These are phyloP conservation scores for Amanita thiersii DNA, from an alignment of 768 basidiomycete genomes.

Conservation along the genomic window DNA sequence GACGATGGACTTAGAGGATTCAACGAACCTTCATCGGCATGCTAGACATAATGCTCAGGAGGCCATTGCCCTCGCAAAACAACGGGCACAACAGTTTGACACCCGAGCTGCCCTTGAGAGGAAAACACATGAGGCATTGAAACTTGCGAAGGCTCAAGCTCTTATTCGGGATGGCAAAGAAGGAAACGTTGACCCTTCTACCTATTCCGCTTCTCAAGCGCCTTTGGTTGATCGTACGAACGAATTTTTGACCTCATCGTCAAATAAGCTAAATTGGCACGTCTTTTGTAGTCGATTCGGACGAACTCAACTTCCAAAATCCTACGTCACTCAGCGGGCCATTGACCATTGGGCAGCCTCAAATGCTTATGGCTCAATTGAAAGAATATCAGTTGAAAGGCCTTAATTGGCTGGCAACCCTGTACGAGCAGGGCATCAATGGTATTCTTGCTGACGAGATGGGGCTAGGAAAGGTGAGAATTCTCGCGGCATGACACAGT, in stretches of 20 bases:
- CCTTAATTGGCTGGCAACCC: slow-evolving; percentile 92
- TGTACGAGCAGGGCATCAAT: slow-evolving; percentile 99
- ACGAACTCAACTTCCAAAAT: slow-evolving; percentile 99
- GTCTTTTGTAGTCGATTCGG: slow-evolving; percentile 67
- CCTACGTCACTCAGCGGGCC: slow-evolving; percentile 84
- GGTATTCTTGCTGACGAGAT: slow-evolving; percentile 99
- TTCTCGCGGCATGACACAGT: neutral
- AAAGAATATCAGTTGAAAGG: slow-evolving; percentile 99
- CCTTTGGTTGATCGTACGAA: slow-evolving; percentile 69
- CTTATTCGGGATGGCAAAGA: slow-evolving; percentile 37
- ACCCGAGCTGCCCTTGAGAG: slow-evolving; percentile 71
- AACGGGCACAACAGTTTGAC: slow-evolving; percentile 83
- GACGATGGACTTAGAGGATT: slow-evolving; percentile 53
- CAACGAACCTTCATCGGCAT: slow-evolving; percentile 77
- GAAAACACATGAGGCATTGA: slow-evolving; percentile 71
- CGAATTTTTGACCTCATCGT: neutral
- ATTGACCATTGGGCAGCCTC: slow-evolving; percentile 83
- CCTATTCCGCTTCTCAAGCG: slow-evolving; percentile 22
- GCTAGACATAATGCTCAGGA: slow-evolving; percentile 87
- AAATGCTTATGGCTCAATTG: slow-evolving; percentile 92
- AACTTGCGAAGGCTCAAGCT: slow-evolving; percentile 50
- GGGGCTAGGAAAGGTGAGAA: slow-evolving; percentile 79
- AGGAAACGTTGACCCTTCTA: slow-evolving; percentile 14
- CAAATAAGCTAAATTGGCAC: neutral
- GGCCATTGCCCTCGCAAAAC: slow-evolving; percentile 70